Evolutionary conservation across 768 basidiomycete species (phyloP).

Genomic region (Boletus rufocinnamomeus): DNA sequence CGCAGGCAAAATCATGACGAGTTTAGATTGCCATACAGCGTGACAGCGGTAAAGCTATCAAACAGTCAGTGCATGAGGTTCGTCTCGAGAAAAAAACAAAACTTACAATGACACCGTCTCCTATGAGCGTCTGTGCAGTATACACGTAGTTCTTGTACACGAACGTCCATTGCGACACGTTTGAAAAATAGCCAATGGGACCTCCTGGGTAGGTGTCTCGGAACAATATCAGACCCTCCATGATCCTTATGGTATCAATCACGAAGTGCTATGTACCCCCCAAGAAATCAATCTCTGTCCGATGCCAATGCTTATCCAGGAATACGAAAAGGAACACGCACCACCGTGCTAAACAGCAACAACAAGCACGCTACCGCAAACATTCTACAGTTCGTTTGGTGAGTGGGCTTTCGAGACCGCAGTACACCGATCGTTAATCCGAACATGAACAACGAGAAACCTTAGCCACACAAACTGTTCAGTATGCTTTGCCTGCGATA

Average conservation of each 20-base stretch:
- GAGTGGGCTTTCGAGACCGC: too few species aligned
- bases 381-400: too few species aligned
- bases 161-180: constrained; percentile 32
- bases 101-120: constrained; percentile 34
- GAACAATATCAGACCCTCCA: constrained; percentile 29
- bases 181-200: constrained; percentile 28
- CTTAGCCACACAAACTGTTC: too few species aligned
- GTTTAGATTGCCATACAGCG: constrained; percentile 34
- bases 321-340: too few species aligned
- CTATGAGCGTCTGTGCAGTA: constrained; percentile 30
- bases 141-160: constrained; percentile 30
- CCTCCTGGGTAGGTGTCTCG: constrained; percentile 21
- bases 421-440: too few species aligned
- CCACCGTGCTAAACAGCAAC: too few species aligned
- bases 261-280: constrained; percentile 25
- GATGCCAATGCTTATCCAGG: too few species aligned
- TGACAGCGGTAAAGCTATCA: constrained; percentile 33
- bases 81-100: background rate
- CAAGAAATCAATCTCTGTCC: background rate
- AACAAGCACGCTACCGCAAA: too few species aligned
- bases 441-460: too few species aligned
- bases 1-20: constrained; percentile 29
- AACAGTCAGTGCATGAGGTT: background rate
- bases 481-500: too few species aligned
- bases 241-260: constrained; percentile 23